Evolutionary conservation across 495 filamentous ascomycete genomes (phyloP).

Genomic region (Clohesyomyces aquaticus): DNA sequence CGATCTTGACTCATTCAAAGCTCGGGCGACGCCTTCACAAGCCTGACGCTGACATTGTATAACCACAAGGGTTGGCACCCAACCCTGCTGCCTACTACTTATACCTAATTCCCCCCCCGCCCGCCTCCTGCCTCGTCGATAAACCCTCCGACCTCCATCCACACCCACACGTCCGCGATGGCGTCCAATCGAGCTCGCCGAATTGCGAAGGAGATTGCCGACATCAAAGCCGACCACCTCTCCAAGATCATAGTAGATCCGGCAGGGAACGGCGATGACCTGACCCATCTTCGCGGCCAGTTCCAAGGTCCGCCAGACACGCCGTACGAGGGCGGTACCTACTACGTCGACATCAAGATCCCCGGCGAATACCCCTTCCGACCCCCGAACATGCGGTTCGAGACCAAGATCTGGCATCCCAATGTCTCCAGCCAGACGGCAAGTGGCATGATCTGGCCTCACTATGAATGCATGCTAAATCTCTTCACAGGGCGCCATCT

Average conservation of each 20-base stretch:
- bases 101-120: conserved; percentile 12
- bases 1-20: conserved; percentile 28
- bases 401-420: conserved; percentile 97
- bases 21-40: conserved; percentile 17
- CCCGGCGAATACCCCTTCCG: conserved; percentile 91
- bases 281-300: conserved; percentile 81
- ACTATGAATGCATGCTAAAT: not conserved
- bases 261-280: conserved; percentile 65
- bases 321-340: conserved; percentile 89
- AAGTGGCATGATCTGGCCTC: conserved; percentile 43
- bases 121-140: conserved; percentile 10
- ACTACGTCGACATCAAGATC: conserved; percentile 80
- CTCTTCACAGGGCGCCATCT: conserved; percentile 81
- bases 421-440: conserved; percentile 96
- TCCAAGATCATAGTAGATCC: conserved; percentile 75
- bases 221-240: conserved; percentile 76
- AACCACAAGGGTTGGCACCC: conserved; percentile 4
- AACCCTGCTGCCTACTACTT: conserved; percentile 38
- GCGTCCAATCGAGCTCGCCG: conserved; percentile 77
- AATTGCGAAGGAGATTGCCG: conserved; percentile 86
- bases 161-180: conserved; percentile 55
- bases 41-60: conserved; percentile 36
- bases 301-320: conserved; percentile 90
- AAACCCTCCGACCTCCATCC: not conserved
- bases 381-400: conserved; percentile 89